phyloP scores from a whole-genome alignment of 2,329 filamentous ascomycete genomes.

The Cyphellophora attinorum region DNA sequence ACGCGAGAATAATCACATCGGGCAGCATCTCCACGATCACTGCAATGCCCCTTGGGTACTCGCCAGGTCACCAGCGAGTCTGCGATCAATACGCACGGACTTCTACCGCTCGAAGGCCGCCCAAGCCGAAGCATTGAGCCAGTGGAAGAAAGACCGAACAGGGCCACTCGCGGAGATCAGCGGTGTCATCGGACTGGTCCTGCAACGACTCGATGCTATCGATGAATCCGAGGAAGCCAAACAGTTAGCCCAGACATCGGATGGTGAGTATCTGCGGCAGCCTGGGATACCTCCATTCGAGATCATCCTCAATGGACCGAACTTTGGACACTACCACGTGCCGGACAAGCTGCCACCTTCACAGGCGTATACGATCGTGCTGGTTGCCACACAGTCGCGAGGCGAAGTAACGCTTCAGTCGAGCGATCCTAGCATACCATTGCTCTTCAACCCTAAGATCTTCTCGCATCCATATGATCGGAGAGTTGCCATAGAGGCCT shows the following conservation, averaged over 20 bases:
- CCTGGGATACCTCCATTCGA: conserved; percentile 51
- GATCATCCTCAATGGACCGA: conserved; percentile 25
- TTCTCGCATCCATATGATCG: conserved; percentile 47
- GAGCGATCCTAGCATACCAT: conserved; percentile 39
- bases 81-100: conserved; percentile 31
- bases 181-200: conserved; percentile 25
- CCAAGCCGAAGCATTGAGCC: conserved; percentile 35
- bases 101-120: conserved; percentile 36
- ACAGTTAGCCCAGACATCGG: conserved; percentile 29
- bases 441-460: conserved; percentile 45
- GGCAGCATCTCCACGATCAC: conserved; percentile 38
- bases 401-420: conserved; percentile 48
- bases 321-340: conserved; percentile 14
- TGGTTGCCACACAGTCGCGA: conserved; percentile 44
- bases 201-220: conserved; percentile 33
- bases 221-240: conserved; percentile 38
- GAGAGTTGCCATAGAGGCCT: conserved; percentile 38
- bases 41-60: conserved; percentile 23
- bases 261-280: conserved; percentile 35
- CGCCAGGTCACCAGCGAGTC: conserved; percentile 29
- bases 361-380: conserved; percentile 36
- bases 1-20: conserved; percentile 32
- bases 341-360: conserved; percentile 16
- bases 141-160: conserved; percentile 37
- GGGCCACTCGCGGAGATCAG: conserved; percentile 26